Conservation (phyloP, 2,329 filamentous ascomycete genomes). For the Fusarium abutilonis region DNA sequence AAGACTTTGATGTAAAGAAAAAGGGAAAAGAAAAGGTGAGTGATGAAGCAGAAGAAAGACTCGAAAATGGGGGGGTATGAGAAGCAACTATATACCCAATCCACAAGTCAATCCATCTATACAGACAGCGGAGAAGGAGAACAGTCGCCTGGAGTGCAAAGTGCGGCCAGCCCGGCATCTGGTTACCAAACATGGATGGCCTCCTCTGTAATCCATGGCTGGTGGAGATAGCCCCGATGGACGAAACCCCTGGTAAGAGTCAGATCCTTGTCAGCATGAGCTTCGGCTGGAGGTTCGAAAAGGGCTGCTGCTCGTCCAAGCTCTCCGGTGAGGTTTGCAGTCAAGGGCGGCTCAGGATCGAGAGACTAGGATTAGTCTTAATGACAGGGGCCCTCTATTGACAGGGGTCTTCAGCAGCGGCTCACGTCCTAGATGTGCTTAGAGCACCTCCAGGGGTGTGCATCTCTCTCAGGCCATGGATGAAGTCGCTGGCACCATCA, state of each 20-base stretch:
- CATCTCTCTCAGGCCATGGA: conserved; percentile 39
- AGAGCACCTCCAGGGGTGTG: conserved; percentile 20
- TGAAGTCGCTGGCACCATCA: conserved; percentile 33
- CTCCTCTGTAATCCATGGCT: conserved; percentile 29
- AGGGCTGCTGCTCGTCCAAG: conserved; percentile 36
- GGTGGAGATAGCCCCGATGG: conserved; percentile 36
- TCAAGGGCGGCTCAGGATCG: conserved; percentile 38
- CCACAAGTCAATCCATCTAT: conserved; percentile 13
- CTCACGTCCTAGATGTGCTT: conserved; percentile 20
- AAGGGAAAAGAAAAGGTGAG: conserved; percentile 44
- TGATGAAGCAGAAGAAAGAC: conserved; percentile 38
- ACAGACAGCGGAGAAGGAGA: conserved; percentile 10
- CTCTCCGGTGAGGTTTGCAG: conserved; percentile 40
- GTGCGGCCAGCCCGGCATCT: conserved; percentile 39
- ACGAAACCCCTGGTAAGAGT: conserved; percentile 27
- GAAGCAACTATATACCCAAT: conserved; percentile 46
- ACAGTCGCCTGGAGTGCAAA: conserved; percentile 25
- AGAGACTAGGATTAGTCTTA: conserved; percentile 17
- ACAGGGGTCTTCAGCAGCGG: conserved; percentile 35
- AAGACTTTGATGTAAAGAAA: conserved; percentile 36
- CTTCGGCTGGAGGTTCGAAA: conserved; percentile 26
- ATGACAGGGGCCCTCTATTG: conserved; percentile 19
- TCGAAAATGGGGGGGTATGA: conserved; percentile 35
- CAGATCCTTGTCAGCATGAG: conserved; percentile 16
- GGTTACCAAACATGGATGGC: conserved; percentile 27